Evolutionary conservation across 768 basidiomycete genomes (phyloP), one percentile per base, ranked within the genome.

Genomic region (Calocybe cyanea): DNA sequence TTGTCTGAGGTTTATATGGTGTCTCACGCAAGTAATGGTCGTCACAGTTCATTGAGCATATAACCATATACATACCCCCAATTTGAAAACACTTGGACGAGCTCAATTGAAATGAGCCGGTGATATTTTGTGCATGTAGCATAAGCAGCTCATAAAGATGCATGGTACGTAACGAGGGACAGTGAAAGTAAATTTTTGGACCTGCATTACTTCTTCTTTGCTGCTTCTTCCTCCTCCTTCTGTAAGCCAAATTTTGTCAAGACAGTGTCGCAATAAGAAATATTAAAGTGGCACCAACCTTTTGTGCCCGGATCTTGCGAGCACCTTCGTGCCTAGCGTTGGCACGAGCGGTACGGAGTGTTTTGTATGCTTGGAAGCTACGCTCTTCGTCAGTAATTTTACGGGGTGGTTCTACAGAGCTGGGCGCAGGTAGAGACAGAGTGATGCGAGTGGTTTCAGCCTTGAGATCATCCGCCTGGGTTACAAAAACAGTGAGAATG

Each of bases 331-430:
- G 78, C 63, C 93, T 78, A 53, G 84, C 76, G 63, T 81, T 76
- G 56, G 92, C 86, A 56, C 93, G 87, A 57, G 84, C 83, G 46
- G 75, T 67, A 59, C 95, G 92, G 60, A 97, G 88, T 54, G 92
- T 80, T 67, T 76, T 77, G 84, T 80, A 97, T 6, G 96, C 95
- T 56, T 88, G 63, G 73, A 92, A 87, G 52, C 83, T 78, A 63
- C 85, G 88, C 70, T 99, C 96, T 59, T 89, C 88, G 38, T 76
- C 71, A 51, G 92, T 90, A 65, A 98, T 96, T 72, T 88, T 86
- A 66, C 96, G 90, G 58, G 96, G 96, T 23, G 78, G 69, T 69
- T 99, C 96, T 56, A 77, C 78, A 38, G 72, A 68, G 67, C 78
- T 79, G 47, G 77, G 63, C 42, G 80, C 63, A 44, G 92, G 86